Percentiles rank a stretch among this genome's conserved stretches.
phyloP scores from a whole-genome alignment of 148 eudicot species.

The Talinum fruticosum region DNA sequence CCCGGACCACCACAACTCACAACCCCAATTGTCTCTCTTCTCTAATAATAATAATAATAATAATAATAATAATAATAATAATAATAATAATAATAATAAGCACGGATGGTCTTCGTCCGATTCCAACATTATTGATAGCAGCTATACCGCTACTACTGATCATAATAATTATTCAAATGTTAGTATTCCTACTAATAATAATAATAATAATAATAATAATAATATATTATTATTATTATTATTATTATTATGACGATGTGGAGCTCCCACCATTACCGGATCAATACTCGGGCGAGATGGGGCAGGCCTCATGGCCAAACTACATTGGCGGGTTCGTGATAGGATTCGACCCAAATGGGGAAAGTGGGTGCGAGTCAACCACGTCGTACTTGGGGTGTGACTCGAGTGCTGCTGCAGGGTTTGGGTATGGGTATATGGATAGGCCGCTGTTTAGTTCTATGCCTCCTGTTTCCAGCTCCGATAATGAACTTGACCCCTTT shows the following conservation, averaged over 20 bases:
- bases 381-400: slow-evolving; percentile 40
- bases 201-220: no score
- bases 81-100: background rate
- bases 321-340: slow-evolving; percentile 9
- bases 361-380: slow-evolving; percentile 11
- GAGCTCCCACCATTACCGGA: slow-evolving; percentile 40
- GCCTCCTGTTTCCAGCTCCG: slow-evolving; percentile 40
- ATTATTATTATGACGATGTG: slow-evolving; percentile 21
- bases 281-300: slow-evolving; percentile 25
- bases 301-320: slow-evolving; percentile 21
- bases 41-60: no score
- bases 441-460: slow-evolving; percentile 55
- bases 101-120: slow-evolving; percentile 27
- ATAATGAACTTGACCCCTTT: slow-evolving; percentile 40
- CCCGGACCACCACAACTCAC: slow-evolving; percentile 39
- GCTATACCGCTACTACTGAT: background rate
- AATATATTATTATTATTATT: no score
- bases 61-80: background rate
- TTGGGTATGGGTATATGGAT: slow-evolving; percentile 32
- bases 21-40: slow-evolving; percentile 16
- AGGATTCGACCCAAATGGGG: slow-evolving; percentile 14
- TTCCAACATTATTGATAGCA: background rate
- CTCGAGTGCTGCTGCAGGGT: background rate
- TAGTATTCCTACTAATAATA: background rate
- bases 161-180: background rate